A percentile compares a stretch with the other conserved stretches of the same genome.
phyloP scores from a whole-genome alignment of 331 rosid genomes.

The Acacia pycnantha region DNA sequence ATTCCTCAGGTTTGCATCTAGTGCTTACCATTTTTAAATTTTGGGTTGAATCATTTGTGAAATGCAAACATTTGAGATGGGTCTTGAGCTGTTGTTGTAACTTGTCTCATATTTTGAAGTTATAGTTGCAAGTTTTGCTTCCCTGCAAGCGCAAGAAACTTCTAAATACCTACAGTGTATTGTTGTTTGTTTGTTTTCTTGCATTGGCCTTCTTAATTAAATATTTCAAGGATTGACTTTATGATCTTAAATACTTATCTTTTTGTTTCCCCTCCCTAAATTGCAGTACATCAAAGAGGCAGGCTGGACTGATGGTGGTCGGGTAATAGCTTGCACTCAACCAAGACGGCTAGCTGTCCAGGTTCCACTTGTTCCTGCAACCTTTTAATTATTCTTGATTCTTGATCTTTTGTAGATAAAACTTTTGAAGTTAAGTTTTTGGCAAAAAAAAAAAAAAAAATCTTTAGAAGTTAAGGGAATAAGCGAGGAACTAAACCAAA shows the following conservation, averaged over 20 bases:
- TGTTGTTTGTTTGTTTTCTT: not conserved
- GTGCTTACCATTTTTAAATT: not conserved
- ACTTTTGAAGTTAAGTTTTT: not conserved
- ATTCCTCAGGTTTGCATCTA: conserved; percentile 75
- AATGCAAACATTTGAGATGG: conserved; percentile 5
- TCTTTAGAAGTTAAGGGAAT: not conserved
- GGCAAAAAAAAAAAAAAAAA: not conserved
- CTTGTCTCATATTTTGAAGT: not conserved
- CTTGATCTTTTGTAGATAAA: not conserved
- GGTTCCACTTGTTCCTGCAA: conserved; percentile 38
- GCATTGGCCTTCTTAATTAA: not conserved
- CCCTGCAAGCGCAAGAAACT: not conserved
- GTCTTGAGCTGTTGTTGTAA: not conserved
- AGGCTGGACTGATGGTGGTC: conserved; percentile 92
- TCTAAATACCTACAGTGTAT: not conserved
- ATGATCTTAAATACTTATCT: not conserved
- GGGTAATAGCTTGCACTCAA: conserved; percentile 88
- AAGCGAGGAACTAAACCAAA: not conserved
- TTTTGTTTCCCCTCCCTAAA: not conserved
- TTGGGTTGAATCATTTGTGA: not conserved
- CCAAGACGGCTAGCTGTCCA: conserved; percentile 94
- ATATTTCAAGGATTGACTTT: not conserved
- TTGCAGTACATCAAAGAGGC: conserved; percentile 82
- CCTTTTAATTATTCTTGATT: not conserved
- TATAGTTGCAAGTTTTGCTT: not conserved